phyloP scores from a whole-genome alignment of 2,329 filamentous ascomycete species.

The Blastomyces parvus region DNA sequence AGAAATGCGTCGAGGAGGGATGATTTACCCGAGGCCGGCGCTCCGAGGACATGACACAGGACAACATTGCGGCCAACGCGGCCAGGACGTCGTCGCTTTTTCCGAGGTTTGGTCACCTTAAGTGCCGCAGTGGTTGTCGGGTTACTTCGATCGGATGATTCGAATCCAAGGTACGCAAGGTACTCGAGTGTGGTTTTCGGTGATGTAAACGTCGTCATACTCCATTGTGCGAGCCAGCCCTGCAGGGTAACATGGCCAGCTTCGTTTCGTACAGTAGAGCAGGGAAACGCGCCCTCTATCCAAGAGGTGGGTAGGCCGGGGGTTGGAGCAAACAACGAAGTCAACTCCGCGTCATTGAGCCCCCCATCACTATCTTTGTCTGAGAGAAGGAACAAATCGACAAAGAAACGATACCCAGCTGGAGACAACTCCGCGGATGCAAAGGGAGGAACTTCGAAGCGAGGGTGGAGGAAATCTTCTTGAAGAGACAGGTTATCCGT shows the following conservation, averaged over 20 bases:
- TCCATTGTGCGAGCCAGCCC: conserved; percentile 98
- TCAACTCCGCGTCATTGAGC: conserved; percentile 73
- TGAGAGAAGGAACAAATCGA: conserved; percentile 87
- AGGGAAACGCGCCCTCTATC: conserved; percentile 81
- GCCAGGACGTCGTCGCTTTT: conserved; percentile 69
- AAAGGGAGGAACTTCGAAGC: conserved; percentile 86
- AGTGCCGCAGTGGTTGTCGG: conserved; percentile 72
- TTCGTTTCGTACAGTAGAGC: conserved; percentile 89
- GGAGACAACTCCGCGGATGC: conserved; percentile 91
- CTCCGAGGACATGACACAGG: conserved; percentile 82
- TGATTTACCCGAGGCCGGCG: conserved; percentile 79
- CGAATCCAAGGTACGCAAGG: conserved; percentile 90
- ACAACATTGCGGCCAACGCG: conserved; percentile 91
- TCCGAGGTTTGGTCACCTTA: conserved; percentile 86
- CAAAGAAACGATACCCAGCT: conserved; percentile 91
- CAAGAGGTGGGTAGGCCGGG: conserved; percentile 80
- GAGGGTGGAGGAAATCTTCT: conserved; percentile 83
- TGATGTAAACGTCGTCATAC: conserved; percentile 96
- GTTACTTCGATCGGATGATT: conserved; percentile 61
- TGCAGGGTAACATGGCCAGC: conserved; percentile 91
- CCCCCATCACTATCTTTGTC: conserved; percentile 98
- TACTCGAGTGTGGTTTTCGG: conserved; percentile 94
- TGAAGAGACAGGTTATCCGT: conserved; percentile 89
- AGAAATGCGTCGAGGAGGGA: conserved; percentile 85
- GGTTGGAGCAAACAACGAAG: conserved; percentile 82